A percentile compares a stretch with the other conserved stretches of the same genome.
phyloP scores from a whole-genome alignment of 1,284 basidiomycete genomes.

The Ceraceosorus guamensis region DNA sequence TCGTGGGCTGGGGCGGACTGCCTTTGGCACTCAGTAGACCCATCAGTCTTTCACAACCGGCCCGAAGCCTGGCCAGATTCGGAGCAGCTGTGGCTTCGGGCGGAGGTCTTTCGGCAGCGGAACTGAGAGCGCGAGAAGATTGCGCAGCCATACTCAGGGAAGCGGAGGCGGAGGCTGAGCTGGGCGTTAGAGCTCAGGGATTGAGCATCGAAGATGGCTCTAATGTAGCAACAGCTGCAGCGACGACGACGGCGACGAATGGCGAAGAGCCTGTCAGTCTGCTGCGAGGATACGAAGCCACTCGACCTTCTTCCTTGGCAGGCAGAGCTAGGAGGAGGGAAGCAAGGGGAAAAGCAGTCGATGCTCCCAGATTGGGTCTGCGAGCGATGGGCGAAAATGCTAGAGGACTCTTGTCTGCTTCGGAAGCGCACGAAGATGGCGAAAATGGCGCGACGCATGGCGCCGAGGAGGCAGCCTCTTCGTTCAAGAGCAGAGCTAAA shows the following conservation, averaged over 20 bases:
- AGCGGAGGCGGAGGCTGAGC: slow-evolving; percentile 32
- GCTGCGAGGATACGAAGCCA: slow-evolving; percentile 45
- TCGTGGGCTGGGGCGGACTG: neutral
- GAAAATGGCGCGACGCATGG: neutral
- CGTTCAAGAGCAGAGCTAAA: slow-evolving; percentile 14
- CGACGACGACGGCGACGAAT: slow-evolving; percentile 16
- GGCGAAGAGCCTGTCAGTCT: slow-evolving; percentile 32
- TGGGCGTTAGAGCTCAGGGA: slow-evolving; percentile 40
- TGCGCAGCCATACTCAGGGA: neutral
- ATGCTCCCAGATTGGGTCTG: slow-evolving; percentile 30
- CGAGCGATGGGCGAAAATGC: slow-evolving; percentile 39
- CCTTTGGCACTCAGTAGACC: too few relatives aligned
- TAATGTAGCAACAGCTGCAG: slow-evolving; percentile 5
- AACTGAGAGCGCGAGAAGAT: slow-evolving; percentile 35
- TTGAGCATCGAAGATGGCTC: slow-evolving; percentile 36
- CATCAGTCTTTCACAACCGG: too few relatives aligned
- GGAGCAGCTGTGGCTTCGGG: too few relatives aligned
- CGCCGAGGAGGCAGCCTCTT: neutral
- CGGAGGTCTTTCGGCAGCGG: slow-evolving; percentile 29
- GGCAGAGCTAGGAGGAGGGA: slow-evolving; percentile 29
- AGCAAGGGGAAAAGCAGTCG: slow-evolving; percentile 19
- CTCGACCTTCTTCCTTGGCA: slow-evolving; percentile 35
- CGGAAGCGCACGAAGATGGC: neutral
- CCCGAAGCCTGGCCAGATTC: too few relatives aligned
- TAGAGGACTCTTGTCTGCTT: slow-evolving; percentile 24